Percentiles rank a stretch among this genome's conserved stretches.
These are phyloP conservation scores for Asterochloris erici DNA, from an alignment of 139 green algal species.

Conservation along the genomic window DNA sequence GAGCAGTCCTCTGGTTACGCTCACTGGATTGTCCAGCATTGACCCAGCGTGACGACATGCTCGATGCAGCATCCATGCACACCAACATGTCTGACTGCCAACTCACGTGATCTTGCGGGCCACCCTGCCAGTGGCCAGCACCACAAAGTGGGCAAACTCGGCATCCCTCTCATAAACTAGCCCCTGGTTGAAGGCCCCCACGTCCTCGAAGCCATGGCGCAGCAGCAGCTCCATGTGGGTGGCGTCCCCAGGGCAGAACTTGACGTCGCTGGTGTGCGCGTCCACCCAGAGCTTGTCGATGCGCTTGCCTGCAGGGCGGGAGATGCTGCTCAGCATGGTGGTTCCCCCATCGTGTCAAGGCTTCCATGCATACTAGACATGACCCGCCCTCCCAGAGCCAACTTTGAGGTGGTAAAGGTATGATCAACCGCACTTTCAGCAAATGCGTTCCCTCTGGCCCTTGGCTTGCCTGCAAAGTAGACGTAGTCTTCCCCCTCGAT, in stretches of 20 bases:
- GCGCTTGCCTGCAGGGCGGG: neutral
- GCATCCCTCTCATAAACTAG: neutral
- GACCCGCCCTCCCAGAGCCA: conserved; percentile 20
- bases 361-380: conserved; percentile 24
- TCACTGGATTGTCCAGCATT: neutral
- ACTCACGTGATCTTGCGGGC: conserved; percentile 27
- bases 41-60: neutral
- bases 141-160: conserved; percentile 24
- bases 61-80: neutral
- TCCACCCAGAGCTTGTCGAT: conserved; percentile 3
- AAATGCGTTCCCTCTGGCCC: neutral
- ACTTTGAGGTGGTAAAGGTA: conserved; percentile 21
- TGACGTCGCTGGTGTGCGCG: conserved; percentile 10
- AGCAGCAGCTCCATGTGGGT: conserved; percentile 18
- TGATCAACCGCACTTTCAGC: conserved; percentile 17
- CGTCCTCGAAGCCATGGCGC: conserved; percentile 7
- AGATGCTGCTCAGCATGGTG: no score
- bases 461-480: conserved; percentile 20
- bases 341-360: neutral
- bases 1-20: neutral
- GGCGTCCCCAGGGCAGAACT: conserved; percentile 12
- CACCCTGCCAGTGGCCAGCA: conserved; percentile 14
- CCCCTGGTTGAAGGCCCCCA: neutral
- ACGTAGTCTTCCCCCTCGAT: conserved; percentile 30
- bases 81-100: neutral